A percentile compares a stretch with the other conserved stretches of the same genome.
Evolutionary conservation across 768 basidiomycete genomes (phyloP).

Genomic region (Crucibulum laeve): DNA sequence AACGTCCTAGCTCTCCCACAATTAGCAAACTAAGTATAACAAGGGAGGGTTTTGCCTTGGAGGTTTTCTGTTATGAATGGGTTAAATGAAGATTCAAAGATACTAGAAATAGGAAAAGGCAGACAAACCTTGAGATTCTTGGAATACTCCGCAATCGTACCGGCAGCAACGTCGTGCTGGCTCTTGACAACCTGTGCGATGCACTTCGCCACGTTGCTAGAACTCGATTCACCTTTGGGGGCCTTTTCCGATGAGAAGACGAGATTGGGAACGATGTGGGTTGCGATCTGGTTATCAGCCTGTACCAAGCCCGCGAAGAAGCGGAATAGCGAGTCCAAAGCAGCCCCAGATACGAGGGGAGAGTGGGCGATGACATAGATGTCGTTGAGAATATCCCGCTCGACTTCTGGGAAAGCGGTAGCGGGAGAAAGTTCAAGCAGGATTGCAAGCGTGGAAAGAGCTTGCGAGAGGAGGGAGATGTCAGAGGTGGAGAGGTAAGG

Average conservation of each 20-base stretch:
- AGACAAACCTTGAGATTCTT: constrained; percentile 68
- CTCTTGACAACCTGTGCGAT: constrained; percentile 79
- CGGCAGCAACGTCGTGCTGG: constrained; percentile 68
- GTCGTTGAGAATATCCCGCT: constrained; percentile 59
- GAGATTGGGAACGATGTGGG: constrained; percentile 75
- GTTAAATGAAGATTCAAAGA: not conserved
- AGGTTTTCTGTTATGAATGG: constrained; percentile 30
- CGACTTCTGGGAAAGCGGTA: constrained; percentile 71
- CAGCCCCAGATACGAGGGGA: constrained; percentile 68
- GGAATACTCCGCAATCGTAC: constrained; percentile 80
- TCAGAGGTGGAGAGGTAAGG: constrained; percentile 72
- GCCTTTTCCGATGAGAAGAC: constrained; percentile 64
- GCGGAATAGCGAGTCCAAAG: constrained; percentile 75
- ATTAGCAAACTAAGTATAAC: constrained; percentile 83
- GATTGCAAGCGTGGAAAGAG: constrained; percentile 60
- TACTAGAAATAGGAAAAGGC: not conserved
- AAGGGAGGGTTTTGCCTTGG: constrained; percentile 62
- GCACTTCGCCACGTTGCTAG: constrained; percentile 78
- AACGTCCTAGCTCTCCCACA: constrained; percentile 90
- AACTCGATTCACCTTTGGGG: constrained; percentile 49
- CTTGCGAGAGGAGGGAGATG: constrained; percentile 73
- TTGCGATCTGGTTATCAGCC: constrained; percentile 80
- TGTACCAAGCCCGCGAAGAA: constrained; percentile 83
- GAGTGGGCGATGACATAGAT: constrained; percentile 75
- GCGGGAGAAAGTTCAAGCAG: constrained; percentile 65